These are phyloP conservation scores for Fusarium acutatum DNA, from an alignment of 2,329 filamentous ascomycete genomes.

Conservation along the genomic window DNA sequence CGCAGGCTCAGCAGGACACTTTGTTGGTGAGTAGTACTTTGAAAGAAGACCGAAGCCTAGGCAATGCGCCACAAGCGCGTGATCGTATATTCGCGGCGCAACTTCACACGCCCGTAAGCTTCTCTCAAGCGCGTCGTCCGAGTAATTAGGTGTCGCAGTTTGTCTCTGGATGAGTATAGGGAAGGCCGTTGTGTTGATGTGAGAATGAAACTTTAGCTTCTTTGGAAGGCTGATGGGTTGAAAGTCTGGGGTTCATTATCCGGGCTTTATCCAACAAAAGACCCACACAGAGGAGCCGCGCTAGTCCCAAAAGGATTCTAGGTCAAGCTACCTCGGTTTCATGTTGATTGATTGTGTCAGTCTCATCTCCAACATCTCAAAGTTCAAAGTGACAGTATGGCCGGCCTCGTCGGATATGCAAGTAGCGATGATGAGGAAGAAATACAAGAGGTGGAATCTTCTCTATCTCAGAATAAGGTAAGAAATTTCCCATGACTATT, in stretches of 20 bases:
- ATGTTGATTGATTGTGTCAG: neutral
- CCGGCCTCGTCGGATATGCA: conserved; percentile 58
- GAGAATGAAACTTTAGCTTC: conserved; percentile 20
- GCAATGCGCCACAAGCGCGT: conserved; percentile 32
- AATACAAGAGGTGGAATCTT: conserved; percentile 17
- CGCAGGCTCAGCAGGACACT: conserved; percentile 54
- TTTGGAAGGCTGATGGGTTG: conserved; percentile 6
- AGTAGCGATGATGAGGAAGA: conserved; percentile 62
- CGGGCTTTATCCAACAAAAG: conserved; percentile 13
- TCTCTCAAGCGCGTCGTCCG: neutral
- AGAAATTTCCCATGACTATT: neutral
- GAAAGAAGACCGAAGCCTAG: conserved; percentile 35
- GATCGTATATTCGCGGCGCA: conserved; percentile 14
- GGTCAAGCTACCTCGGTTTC: conserved; percentile 21
- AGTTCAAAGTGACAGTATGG: conserved; percentile 43
- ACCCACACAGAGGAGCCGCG: conserved; percentile 11
- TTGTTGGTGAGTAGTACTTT: conserved; percentile 52
- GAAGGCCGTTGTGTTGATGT: conserved; percentile 11
- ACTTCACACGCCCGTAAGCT: neutral
- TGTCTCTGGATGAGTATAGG: conserved; percentile 3
- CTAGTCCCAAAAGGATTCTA: conserved; percentile 31
- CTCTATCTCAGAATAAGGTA: conserved; percentile 16
- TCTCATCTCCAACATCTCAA: neutral
- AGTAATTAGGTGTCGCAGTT: neutral
- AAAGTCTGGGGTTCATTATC: conserved; percentile 16